Evolutionary conservation across 768 basidiomycete species (phyloP).

Genomic region (Tulasnella sp.): DNA sequence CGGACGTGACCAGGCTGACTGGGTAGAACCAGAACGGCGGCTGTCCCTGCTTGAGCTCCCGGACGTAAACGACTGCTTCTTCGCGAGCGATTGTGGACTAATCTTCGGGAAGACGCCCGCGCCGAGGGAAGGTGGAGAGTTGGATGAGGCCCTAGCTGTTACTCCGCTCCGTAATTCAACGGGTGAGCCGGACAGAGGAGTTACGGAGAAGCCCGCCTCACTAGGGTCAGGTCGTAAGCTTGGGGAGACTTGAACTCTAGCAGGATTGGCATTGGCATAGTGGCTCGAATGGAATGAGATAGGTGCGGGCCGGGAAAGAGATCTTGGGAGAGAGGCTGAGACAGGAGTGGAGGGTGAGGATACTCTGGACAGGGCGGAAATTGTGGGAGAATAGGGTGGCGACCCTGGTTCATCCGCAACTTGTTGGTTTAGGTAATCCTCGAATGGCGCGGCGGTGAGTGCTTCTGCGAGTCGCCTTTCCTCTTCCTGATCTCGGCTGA

Average conservation of each 20-base stretch:
- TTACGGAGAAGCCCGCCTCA: constrained; percentile 42
- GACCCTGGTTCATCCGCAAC: constrained; percentile 12
- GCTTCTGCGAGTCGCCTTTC: constrained; percentile 26
- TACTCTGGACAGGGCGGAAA: constrained; percentile 27
- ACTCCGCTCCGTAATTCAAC: constrained; percentile 5
- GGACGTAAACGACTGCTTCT: constrained; percentile 2
- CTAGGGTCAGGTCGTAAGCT: constrained; percentile 44
- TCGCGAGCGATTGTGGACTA: not conserved
- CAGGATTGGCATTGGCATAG: constrained; percentile 23
- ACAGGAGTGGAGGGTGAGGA: constrained; percentile 28
- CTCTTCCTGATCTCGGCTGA: constrained; percentile 68
- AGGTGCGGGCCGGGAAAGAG: constrained; percentile 20
- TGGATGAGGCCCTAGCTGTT: not conserved
- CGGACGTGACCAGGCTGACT: not conserved
- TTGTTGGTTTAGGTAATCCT: constrained; percentile 14
- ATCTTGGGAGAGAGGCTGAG: constrained; percentile 7
- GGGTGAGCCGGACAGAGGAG: constrained; percentile 24
- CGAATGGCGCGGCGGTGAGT: constrained; percentile 3
- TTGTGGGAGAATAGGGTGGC: constrained; percentile 25
- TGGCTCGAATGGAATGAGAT: constrained; percentile 18
- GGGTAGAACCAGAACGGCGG: not conserved
- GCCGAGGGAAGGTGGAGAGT: not conserved
- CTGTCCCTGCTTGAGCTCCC: constrained; percentile 1
- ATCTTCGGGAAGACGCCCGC: not conserved
- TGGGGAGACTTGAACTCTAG: constrained; percentile 53